A percentile compares a stretch with the other conserved stretches of the same genome.
Evolutionary conservation across 2,329 filamentous ascomycete genomes (phyloP).

Genomic region (Fusarium sp.): DNA sequence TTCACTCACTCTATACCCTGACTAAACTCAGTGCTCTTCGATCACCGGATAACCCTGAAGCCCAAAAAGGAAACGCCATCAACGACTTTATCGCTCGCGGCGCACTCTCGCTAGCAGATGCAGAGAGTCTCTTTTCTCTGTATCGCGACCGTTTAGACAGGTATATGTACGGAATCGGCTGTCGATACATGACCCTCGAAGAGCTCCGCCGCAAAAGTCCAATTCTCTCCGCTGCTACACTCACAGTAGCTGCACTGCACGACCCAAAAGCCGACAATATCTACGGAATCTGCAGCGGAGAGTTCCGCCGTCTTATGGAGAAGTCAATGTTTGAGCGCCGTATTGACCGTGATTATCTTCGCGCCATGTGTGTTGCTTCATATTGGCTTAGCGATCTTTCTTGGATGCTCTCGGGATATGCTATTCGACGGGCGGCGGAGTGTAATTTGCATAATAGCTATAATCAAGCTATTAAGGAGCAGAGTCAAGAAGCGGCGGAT

Average conservation of each 20-base stretch:
- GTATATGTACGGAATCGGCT: constrained; percentile 62
- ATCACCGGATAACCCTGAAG: constrained; percentile 44
- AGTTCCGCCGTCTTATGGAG: constrained; percentile 65
- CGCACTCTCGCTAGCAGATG: constrained; percentile 56
- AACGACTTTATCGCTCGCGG: constrained; percentile 52
- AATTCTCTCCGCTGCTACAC: constrained; percentile 63
- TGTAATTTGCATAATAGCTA: constrained; percentile 56
- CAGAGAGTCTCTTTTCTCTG: constrained; percentile 60
- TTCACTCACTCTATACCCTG: constrained; percentile 51
- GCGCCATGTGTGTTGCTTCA: constrained; percentile 67
- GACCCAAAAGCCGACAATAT: constrained; percentile 62
- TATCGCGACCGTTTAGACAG: constrained; percentile 62
- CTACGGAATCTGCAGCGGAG: constrained; percentile 63
- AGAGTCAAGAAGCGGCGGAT: constrained; percentile 57
- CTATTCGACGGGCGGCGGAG: constrained; percentile 59
- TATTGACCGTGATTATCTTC: constrained; percentile 60
- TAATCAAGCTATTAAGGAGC: constrained; percentile 49
- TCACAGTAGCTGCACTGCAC: constrained; percentile 67
- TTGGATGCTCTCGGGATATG: constrained; percentile 68
- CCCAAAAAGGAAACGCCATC: constrained; percentile 33
- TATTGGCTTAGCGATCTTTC: constrained; percentile 72
- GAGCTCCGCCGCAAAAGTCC: constrained; percentile 64
- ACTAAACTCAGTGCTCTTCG: constrained; percentile 50
- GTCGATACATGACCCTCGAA: constrained; percentile 59
- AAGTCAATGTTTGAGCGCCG: constrained; percentile 52